Conservation (phyloP, 2,329 filamentous ascomycete genomes). For the Clonostachys rhizophaga region DNA sequence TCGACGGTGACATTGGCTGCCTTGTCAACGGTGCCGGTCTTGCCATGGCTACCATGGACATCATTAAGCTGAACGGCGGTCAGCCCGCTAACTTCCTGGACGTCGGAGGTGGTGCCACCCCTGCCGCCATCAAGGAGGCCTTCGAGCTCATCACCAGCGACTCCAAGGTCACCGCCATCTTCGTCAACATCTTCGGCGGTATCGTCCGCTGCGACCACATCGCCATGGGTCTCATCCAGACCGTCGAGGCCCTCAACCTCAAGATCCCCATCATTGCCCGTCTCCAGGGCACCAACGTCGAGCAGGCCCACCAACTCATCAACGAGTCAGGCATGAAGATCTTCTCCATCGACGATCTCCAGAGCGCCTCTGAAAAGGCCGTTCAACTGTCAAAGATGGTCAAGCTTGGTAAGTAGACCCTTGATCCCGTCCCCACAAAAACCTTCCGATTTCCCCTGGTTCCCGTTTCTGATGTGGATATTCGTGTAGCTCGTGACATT, state of each 20-base stretch:
- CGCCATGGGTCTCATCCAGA: conserved; percentile 91
- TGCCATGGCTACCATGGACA: conserved; percentile 99
- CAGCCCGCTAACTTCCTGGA: conserved; percentile 97
- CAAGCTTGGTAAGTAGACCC: conserved; percentile 74
- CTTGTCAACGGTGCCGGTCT: conserved; percentile 98
- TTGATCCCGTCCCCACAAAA: neutral
- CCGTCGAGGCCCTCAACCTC: conserved; percentile 90
- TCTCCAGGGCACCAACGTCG: conserved; percentile 98
- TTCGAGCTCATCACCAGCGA: conserved; percentile 99
- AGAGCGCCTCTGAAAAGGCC: conserved; percentile 94
- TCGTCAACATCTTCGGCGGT: conserved; percentile 99
- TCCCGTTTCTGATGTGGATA: conserved; percentile 86
- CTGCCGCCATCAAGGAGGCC: conserved; percentile 92
- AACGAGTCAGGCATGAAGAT: conserved; percentile 99
- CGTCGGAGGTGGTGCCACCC: conserved; percentile 95
- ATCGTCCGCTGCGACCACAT: conserved; percentile 98
- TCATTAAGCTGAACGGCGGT: conserved; percentile 99
- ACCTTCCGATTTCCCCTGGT: neutral
- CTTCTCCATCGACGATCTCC: conserved; percentile 98
- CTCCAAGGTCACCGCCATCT: conserved; percentile 96
- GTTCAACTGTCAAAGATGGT: conserved; percentile 99
- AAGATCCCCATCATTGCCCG: conserved; percentile 95
- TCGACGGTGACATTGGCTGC: conserved; percentile 98
- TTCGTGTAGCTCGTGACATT: conserved; percentile 95
- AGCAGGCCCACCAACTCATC: conserved; percentile 86